These are phyloP conservation scores for Purpureocillium lavendulum DNA, from an alignment of 2,329 filamentous ascomycete species.

Conservation along the genomic window DNA sequence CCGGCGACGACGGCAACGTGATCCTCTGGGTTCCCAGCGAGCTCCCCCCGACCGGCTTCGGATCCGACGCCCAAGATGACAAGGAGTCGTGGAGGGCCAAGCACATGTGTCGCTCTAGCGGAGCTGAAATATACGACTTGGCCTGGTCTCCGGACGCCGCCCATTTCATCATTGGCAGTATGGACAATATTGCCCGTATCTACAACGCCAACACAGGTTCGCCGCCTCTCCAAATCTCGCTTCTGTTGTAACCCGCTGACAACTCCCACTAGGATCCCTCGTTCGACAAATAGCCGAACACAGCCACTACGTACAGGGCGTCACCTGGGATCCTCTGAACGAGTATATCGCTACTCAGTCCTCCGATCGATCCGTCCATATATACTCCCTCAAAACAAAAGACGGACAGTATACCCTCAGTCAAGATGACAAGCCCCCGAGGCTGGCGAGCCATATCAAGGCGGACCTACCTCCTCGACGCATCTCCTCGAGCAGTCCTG, in stretches of 20 bases:
- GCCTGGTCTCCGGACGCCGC: constrained; percentile 97
- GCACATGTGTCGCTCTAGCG: constrained; percentile 93
- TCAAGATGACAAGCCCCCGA: constrained; percentile 60
- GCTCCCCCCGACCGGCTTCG: constrained; percentile 58
- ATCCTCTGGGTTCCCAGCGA: constrained; percentile 93
- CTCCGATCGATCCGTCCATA: constrained; percentile 94
- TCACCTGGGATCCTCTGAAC: constrained; percentile 96
- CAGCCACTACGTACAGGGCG: constrained; percentile 96
- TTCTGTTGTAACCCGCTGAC: constrained; percentile 2
- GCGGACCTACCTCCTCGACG: constrained; percentile 89
- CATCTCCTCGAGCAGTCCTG: constrained; percentile 86
- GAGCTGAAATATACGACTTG: constrained; percentile 94
- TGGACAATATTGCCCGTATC: constrained; percentile 97
- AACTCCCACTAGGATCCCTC: constrained; percentile 37
- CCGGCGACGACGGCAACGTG: constrained; percentile 95
- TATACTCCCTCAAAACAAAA: constrained; percentile 93
- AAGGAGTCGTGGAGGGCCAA: constrained; percentile 96
- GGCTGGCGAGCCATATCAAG: constrained; percentile 67
- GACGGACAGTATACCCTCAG: constrained; percentile 85
- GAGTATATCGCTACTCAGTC: constrained; percentile 98
- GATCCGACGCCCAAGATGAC: constrained; percentile 80
- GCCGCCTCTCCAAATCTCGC: constrained; percentile 12
- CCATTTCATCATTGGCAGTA: constrained; percentile 97
- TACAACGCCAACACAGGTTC: constrained; percentile 88
- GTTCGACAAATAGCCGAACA: constrained; percentile 95